A percentile compares a stretch with the other conserved stretches of the same genome.
phyloP scores from a whole-genome alignment of 164 flowering plant species.

The Magnolia changhungtana region DNA sequence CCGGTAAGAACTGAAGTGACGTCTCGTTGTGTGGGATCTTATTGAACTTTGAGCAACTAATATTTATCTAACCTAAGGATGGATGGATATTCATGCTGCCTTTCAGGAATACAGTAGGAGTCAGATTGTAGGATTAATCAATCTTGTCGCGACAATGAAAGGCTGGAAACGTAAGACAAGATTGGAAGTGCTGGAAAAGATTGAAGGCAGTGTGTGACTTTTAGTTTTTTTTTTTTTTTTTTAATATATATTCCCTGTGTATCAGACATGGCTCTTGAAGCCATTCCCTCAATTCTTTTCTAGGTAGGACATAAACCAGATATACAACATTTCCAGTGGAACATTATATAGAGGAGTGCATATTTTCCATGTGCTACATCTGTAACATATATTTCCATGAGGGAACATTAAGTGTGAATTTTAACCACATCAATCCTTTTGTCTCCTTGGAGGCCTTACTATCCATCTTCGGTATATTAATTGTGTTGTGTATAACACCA shows the following conservation, averaged over 20 bases:
- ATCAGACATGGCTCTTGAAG: neutral
- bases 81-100: neutral
- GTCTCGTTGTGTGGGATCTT: no score
- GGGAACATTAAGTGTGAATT: slow-evolving; percentile 22
- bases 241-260: no score
- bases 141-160: slow-evolving; percentile 92
- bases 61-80: neutral
- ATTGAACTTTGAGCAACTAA: neutral
- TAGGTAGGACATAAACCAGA: neutral
- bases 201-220: slow-evolving; percentile 36
- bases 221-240: no score
- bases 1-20: slow-evolving; percentile 47
- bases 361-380: slow-evolving; percentile 7
- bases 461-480: neutral
- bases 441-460: neutral
- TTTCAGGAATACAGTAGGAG: slow-evolving; percentile 87
- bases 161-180: slow-evolving; percentile 92
- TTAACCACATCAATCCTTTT: slow-evolving; percentile 9
- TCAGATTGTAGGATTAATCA: slow-evolving; percentile 74
- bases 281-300: slow-evolving; percentile 14
- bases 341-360: slow-evolving; percentile 14
- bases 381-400: slow-evolving; percentile 18
- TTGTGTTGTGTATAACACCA: no score
- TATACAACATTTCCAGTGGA: neutral
- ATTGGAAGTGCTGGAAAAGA: slow-evolving; percentile 81